These are phyloP conservation scores for Coemansia sp. DNA, from an alignment of 192 early-diverging fungal genomes.

Conservation along the genomic window DNA sequence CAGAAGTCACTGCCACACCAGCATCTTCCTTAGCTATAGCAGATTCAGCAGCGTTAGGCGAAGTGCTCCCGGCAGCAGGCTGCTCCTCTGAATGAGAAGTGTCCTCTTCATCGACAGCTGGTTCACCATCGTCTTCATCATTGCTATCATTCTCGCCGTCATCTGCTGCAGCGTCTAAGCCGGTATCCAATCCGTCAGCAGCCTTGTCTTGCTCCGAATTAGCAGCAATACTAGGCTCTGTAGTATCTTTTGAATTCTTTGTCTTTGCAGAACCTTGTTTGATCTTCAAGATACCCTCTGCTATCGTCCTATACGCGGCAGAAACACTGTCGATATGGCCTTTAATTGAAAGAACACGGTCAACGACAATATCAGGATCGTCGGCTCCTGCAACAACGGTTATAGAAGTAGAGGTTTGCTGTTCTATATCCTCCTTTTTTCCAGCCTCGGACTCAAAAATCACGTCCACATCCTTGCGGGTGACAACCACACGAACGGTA, in stretches of 20 bases:
- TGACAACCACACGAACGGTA: conserved; percentile 51
- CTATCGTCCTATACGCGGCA: conserved; percentile 27
- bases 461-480: conserved; percentile 50
- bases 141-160: background rate
- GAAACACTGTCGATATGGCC: conserved; percentile 39
- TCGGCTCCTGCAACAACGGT: conserved; percentile 46
- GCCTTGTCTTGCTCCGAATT: background rate
- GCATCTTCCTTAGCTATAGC: background rate
- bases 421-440: conserved; percentile 26
- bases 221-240: conserved; percentile 3
- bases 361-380: conserved; percentile 54
- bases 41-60: background rate
- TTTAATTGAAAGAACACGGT: conserved; percentile 48
- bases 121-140: background rate
- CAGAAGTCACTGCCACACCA: conserved; percentile 2
- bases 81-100: background rate
- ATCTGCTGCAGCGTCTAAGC: background rate
- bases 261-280: conserved; percentile 9
- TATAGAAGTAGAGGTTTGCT: conserved; percentile 20
- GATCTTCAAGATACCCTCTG: conserved; percentile 34
- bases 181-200: background rate
- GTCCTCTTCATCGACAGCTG: background rate
- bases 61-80: conserved; percentile 1
- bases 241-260: background rate
- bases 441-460: conserved; percentile 31